Conservation (phyloP, 1,284 basidiomycete genomes). For the Pterula multifida region DNA sequence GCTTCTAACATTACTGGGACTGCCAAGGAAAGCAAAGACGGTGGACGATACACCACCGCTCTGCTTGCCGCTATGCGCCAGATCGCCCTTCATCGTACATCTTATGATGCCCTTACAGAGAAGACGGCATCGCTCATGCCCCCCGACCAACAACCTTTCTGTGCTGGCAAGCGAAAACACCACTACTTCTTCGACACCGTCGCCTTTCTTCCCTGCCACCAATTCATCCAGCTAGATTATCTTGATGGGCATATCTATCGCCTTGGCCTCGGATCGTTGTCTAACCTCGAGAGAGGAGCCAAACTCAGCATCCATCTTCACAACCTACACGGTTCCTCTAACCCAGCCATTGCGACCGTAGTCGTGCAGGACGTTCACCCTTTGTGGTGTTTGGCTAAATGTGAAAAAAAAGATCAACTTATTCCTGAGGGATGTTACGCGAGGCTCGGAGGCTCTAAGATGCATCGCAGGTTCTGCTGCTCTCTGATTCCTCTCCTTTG, state of each 20-base stretch:
- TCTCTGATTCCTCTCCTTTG: neutral
- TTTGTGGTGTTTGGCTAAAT: conserved; percentile 42
- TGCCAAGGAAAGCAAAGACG: conserved; percentile 46
- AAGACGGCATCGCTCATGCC: conserved; percentile 22
- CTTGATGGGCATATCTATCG: conserved; percentile 27
- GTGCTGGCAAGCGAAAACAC: conserved; percentile 33
- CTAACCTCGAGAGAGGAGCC: conserved; percentile 47
- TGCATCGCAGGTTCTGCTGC: neutral
- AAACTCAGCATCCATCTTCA: conserved; percentile 48
- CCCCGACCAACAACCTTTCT: conserved; percentile 34
- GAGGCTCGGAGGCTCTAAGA: neutral
- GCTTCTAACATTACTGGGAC: conserved; percentile 40
- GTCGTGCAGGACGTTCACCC: conserved; percentile 39
- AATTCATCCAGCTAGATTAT: conserved; percentile 30
- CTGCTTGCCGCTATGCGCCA: conserved; percentile 34
- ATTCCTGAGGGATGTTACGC: conserved; percentile 38
- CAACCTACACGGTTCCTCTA: conserved; percentile 42
- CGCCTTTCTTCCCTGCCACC: conserved; percentile 37
- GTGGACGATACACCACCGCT: conserved; percentile 44
- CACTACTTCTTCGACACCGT: conserved; percentile 42
- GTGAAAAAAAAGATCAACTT: conserved; percentile 22
- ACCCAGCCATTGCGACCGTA: conserved; percentile 37
- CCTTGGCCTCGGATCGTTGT: conserved; percentile 43
- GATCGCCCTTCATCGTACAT: conserved; percentile 37
- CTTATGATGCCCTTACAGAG: conserved; percentile 36